phyloP scores from a whole-genome alignment of 805 yeast species.

The Tetrapisispora nanseiensis region DNA sequence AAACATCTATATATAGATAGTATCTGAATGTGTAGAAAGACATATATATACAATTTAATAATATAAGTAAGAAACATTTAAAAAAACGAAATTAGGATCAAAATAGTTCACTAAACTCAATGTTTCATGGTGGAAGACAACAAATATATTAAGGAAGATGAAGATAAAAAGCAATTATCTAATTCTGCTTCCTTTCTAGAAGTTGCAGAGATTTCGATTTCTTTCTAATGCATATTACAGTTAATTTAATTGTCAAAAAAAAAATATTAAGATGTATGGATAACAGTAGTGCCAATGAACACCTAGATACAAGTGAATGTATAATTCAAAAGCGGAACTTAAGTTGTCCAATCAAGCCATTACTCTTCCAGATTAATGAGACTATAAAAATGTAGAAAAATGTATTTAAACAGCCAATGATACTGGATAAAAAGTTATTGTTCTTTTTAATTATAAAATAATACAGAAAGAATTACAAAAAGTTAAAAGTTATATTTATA shows the following conservation, averaged over 20 bases:
- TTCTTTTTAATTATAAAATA: neutral
- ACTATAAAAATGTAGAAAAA: conserved; percentile 16
- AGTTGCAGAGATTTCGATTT: too few species aligned
- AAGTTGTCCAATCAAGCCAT: conserved; percentile 12
- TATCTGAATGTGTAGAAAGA: neutral
- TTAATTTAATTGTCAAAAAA: neutral
- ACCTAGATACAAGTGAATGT: conserved; percentile 2
- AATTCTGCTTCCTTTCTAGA: too few species aligned
- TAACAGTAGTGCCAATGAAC: conserved; percentile 21
- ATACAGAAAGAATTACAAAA: neutral
- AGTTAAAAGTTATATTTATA: neutral
- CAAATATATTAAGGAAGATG: neutral
- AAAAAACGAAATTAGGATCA: too few species aligned
- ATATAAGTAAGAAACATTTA: too few species aligned
- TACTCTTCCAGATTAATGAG: conserved; percentile 25
- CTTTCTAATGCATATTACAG: neutral
- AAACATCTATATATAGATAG: neutral
- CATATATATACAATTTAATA: neutral
- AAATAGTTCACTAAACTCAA: too few species aligned
- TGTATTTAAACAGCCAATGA: conserved; percentile 21
- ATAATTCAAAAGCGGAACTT: conserved; percentile 19
- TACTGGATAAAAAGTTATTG: conserved; percentile 17
- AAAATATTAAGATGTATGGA: conserved; percentile 11
- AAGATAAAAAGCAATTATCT: too few species aligned
- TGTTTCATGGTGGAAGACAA: neutral